phyloP scores from a whole-genome alignment of 768 basidiomycete species.

The Boletellus emodensis region DNA sequence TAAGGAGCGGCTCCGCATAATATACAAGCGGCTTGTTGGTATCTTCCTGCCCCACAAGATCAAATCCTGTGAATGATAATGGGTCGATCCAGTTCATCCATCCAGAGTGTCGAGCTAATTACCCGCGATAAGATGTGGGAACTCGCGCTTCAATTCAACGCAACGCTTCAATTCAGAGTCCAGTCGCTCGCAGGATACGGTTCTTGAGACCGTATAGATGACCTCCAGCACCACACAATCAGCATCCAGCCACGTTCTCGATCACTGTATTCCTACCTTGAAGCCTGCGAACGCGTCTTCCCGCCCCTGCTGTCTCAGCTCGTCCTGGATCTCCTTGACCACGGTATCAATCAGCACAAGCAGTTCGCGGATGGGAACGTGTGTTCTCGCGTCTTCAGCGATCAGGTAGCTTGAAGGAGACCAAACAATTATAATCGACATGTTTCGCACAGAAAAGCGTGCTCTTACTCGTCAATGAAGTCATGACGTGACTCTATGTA shows the following conservation, averaged over 20 bases:
- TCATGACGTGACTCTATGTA: constrained; percentile 42
- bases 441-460: neutral
- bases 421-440: neutral
- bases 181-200: constrained; percentile 35
- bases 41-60: constrained; percentile 48
- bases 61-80: constrained; percentile 35
- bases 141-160: constrained; percentile 40
- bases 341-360: constrained; percentile 33
- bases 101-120: neutral
- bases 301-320: constrained; percentile 33
- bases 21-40: constrained; percentile 34
- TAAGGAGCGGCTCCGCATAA: constrained; percentile 37
- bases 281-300: constrained; percentile 42
- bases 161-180: constrained; percentile 43
- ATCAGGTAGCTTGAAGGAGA: constrained; percentile 36
- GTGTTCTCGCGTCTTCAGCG: constrained; percentile 35
- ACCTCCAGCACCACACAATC: constrained; percentile 26
- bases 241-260: neutral
- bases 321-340: constrained; percentile 33
- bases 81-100: neutral
- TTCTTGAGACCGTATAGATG: constrained; percentile 40
- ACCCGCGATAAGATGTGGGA: constrained; percentile 45
- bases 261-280: constrained; percentile 26
- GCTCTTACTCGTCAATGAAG: constrained; percentile 35
- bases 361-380: constrained; percentile 36